These are phyloP conservation scores for Scortechinia acanthostroma DNA, from an alignment of 2,329 filamentous ascomycete species.

Conservation along the genomic window DNA sequence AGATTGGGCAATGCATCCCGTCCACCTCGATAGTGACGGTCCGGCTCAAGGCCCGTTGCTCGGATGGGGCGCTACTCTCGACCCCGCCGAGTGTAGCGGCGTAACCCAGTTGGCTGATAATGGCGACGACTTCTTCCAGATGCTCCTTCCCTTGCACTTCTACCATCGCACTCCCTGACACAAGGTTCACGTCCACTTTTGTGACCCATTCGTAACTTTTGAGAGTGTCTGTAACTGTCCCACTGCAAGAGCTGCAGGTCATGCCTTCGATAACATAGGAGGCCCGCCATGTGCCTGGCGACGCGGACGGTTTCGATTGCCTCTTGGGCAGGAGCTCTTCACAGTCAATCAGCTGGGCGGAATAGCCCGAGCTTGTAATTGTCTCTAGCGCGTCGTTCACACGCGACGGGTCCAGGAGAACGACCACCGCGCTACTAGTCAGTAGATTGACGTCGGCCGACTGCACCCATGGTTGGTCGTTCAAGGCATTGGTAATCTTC, in stretches of 20 bases:
- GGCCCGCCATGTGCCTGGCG: constrained; percentile 19
- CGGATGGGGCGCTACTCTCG: constrained; percentile 20
- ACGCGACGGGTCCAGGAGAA: not conserved
- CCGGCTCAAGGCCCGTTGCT: constrained; percentile 25
- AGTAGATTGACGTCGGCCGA: not conserved
- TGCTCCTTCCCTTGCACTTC: constrained; percentile 40
- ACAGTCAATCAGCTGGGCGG: constrained; percentile 41
- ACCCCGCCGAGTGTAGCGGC: constrained; percentile 51
- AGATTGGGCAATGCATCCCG: constrained; percentile 71
- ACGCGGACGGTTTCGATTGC: constrained; percentile 29
- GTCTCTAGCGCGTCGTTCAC: constrained; percentile 5
- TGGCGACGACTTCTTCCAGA: constrained; percentile 37
- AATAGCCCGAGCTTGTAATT: constrained; percentile 39
- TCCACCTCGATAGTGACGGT: constrained; percentile 60
- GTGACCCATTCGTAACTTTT: constrained; percentile 48
- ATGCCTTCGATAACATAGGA: constrained; percentile 59
- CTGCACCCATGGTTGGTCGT: constrained; percentile 33
- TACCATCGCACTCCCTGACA: constrained; percentile 60
- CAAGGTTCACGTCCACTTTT: constrained; percentile 52
- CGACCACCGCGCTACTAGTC: not conserved
- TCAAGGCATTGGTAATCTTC: constrained; percentile 34
- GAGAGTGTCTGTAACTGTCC: constrained; percentile 52
- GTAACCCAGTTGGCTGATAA: constrained; percentile 58
- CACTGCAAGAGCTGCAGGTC: constrained; percentile 66
- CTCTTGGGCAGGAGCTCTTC: constrained; percentile 29